Base-by-base conservation (phyloP, 148 eudicot species). In the Spergularia marina region DNA sequence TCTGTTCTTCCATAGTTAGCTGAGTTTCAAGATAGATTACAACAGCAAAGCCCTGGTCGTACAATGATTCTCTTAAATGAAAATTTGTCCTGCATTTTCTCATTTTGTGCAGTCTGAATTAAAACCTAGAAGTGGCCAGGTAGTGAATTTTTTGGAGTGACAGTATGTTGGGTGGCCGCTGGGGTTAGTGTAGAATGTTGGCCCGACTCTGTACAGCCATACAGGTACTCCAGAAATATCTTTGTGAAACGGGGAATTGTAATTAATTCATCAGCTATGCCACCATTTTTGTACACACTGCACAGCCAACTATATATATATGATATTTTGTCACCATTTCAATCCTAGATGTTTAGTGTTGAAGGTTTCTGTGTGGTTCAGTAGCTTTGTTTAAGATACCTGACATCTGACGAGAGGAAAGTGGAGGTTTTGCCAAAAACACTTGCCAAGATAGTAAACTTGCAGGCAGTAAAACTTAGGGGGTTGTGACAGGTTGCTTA, bases 261-360 rank as follows among this genome's bases (percentile, higher is more conserved):
- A 70, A 53, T 70, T 70, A 53, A 53, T 25, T 54, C 57, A 53
- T 70, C 73, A 53, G 60, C 73, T 59, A 59, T 53, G 56, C 25
- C n/a, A 49, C 57, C 71, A 2, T 70, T 53, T 70, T 53, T 41
- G 8, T 64, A 12, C 30, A 63, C 6, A 36, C 4, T 65, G 41
- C 49, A 69, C 53, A 69, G 47, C 44, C 30, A 30, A 53, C 40
- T 1, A 8, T 34, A 8, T 16, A 8, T 16, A 7, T 10, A 44
- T 44, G 49, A 44, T 16, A 23, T 25, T 25, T 15, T 23, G 17
- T 25, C 23, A 14, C 30, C 11, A 8, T 53, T 53, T 53, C 56
- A n/a, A 20, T 68, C 47, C 6, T 41, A 41, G 47, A 41, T 41
- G 47, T 30, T 30, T 30, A 30, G 34, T 30, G 34, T 30, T 30